Conservation (phyloP, 2,329 filamentous ascomycete genomes). For the Exophiala aquamarina region DNA sequence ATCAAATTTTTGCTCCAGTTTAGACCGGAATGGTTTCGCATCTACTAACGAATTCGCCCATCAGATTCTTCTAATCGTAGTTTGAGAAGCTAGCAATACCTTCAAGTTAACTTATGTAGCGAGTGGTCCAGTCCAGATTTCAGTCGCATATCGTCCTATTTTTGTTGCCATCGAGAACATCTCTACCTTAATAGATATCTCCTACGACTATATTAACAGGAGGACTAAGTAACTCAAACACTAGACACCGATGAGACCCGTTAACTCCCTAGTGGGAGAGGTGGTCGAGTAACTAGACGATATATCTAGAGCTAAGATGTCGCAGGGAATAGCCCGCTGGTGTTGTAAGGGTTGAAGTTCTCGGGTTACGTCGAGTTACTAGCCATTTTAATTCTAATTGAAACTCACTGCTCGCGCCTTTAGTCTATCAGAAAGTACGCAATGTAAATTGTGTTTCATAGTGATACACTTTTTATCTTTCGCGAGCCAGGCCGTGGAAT, state of each 20-base stretch:
- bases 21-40: too few relatives aligned
- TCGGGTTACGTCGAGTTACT: constrained; percentile 4
- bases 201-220: constrained; percentile 14
- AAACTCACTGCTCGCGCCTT: constrained; percentile 13
- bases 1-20: too few relatives aligned
- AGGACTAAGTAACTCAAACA: constrained; percentile 27
- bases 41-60: too few relatives aligned
- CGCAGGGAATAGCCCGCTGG: background rate
- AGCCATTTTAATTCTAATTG: constrained; percentile 10
- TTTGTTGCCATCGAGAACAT: constrained; percentile 25
- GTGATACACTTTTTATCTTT: constrained; percentile 1
- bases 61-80: too few relatives aligned
- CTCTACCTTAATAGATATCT: constrained; percentile 11
- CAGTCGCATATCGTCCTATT: constrained; percentile 2
- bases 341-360: constrained; percentile 4
- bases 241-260: constrained; percentile 18
- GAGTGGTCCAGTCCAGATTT: background rate
- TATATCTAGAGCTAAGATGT: constrained; percentile 9
- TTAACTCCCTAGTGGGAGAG: constrained; percentile 12
- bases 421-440: constrained; percentile 1
- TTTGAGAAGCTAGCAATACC: too few relatives aligned
- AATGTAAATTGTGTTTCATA: background rate
- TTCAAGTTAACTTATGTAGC: too few relatives aligned
- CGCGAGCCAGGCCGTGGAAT: constrained; percentile 38
- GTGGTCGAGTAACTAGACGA: constrained; percentile 13